Conservation (phyloP, 208 protist genomes). For the Acanthamoeba polyphaga region DNA sequence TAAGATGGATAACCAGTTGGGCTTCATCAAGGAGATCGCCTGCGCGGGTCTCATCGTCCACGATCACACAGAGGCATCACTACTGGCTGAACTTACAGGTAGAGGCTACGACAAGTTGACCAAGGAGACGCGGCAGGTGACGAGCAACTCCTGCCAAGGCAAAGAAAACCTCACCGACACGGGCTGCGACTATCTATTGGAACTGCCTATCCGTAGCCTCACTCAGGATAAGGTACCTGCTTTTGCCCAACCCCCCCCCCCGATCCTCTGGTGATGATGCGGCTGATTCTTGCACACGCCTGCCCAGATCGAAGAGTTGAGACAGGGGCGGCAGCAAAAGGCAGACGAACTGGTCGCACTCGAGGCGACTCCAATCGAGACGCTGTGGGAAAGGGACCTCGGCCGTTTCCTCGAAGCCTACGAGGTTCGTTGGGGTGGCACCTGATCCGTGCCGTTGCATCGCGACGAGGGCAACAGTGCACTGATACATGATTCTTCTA, state of each 20-base stretch:
- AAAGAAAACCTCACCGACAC: constrained; percentile 69
- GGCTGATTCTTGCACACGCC: neutral
- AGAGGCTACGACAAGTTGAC: constrained; percentile 94
- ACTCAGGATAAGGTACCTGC: constrained; percentile 96
- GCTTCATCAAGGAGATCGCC: constrained; percentile 98
- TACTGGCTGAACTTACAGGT: constrained; percentile 94
- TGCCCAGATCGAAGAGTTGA: constrained; percentile 36
- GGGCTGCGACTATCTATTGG: constrained; percentile 96
- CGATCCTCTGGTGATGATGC: too few species aligned
- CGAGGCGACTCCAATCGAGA: constrained; percentile 16
- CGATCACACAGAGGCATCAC: constrained; percentile 94
- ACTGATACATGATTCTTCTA: too few species aligned
- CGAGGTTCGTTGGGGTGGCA: neutral
- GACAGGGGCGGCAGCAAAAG: constrained; percentile 30
- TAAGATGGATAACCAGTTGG: constrained; percentile 98
- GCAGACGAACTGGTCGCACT: constrained; percentile 45
- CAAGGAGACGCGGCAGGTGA: constrained; percentile 80
- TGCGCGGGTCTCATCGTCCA: constrained; percentile 95
- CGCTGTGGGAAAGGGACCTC: constrained; percentile 42
- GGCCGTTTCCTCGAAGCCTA: constrained; percentile 27
- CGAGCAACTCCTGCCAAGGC: constrained; percentile 90
- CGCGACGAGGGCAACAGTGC: too few species aligned
- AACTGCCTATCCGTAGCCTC: constrained; percentile 98
- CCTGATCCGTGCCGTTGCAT: too few species aligned
- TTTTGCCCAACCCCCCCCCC: too few species aligned